Base-by-base conservation (phyloP, 2,329 filamentous ascomycete genomes). In the Epichloe sibirici region DNA sequence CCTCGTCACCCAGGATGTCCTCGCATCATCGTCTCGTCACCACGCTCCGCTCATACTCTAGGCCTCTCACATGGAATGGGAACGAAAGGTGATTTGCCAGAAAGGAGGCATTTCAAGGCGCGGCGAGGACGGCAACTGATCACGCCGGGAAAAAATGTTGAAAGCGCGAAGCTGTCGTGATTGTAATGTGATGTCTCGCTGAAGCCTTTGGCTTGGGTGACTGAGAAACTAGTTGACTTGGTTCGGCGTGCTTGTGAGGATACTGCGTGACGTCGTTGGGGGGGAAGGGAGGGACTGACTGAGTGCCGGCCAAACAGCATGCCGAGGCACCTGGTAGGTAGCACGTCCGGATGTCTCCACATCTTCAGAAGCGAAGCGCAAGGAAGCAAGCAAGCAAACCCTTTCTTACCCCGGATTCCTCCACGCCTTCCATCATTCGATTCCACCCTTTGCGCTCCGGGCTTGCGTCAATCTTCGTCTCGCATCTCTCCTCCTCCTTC, bases 1-100 rank as follows among this genome's bases (percentile, higher is more conserved):
- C 75, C 59, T 85, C 81, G 58, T 87, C 82, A 23, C 60, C 64
- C 46, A 88, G 69, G 3, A 86, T 74, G 25, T 87, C 81, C 4
- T 62, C 65, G 2, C 77, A 81, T 9, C 71, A 67, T 50, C 83
- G 70, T 1, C 81, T 82, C 2, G 83, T 88, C 3, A 88, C 72
- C 2, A 86, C 69, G 61, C 83, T 88, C n/a, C 74, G 71, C 66
- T 88, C 84, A 39, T 71, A 58, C 2, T 83, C 79, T 5, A 74
- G 71, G 0, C 83, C 84, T 7, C 70, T 67, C 1, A 87, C 80
- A 54, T 78, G 74, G 56, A 88, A 87, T 0, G 80, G 71, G 59
- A 79, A 84, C 0, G 67, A 69, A 4, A 73, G 54, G 6, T 28
- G 31, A 48, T 11, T 11, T 39, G 17, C 46, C 15, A 8, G 39